These are phyloP conservation scores for Arthrinium puccinioides DNA, from an alignment of 2,329 filamentous ascomycete genomes.

Conservation along the genomic window DNA sequence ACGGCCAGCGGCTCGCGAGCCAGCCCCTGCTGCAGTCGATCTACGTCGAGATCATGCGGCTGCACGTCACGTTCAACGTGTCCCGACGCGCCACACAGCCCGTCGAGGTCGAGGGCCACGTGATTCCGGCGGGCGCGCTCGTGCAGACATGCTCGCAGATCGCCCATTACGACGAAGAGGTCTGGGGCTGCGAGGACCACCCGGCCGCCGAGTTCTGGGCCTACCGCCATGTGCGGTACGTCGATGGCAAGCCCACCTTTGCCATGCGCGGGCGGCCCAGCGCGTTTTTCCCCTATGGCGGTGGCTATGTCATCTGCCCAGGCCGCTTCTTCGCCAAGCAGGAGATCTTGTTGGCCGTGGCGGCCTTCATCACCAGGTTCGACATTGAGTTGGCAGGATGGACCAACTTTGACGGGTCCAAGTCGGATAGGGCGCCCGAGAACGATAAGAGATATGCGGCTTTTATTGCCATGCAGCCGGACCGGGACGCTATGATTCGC, in stretches of 20 bases:
- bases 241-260: background rate
- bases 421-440: conserved; percentile 2
- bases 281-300: conserved; percentile 18
- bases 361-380: conserved; percentile 18
- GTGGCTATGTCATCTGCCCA: conserved; percentile 27
- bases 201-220: conserved; percentile 15
- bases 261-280: conserved; percentile 1
- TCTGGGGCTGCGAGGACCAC: conserved; percentile 11
- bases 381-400: conserved; percentile 20
- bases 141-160: conserved; percentile 15
- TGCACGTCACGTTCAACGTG: background rate
- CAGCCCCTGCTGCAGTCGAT: background rate
- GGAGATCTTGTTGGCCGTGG: conserved; percentile 26
- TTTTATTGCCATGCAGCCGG: conserved; percentile 5
- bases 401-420: conserved; percentile 5
- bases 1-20: background rate
- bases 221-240: background rate
- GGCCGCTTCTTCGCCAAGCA: conserved; percentile 31
- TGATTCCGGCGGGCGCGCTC: conserved; percentile 1
- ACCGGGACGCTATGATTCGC: conserved; percentile 5
- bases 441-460: conserved; percentile 3
- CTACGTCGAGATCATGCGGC: background rate
- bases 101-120: background rate
- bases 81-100: background rate
- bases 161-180: conserved; percentile 10